Conservation (phyloP, 768 basidiomycete genomes). For the Amanita polypyramis region DNA sequence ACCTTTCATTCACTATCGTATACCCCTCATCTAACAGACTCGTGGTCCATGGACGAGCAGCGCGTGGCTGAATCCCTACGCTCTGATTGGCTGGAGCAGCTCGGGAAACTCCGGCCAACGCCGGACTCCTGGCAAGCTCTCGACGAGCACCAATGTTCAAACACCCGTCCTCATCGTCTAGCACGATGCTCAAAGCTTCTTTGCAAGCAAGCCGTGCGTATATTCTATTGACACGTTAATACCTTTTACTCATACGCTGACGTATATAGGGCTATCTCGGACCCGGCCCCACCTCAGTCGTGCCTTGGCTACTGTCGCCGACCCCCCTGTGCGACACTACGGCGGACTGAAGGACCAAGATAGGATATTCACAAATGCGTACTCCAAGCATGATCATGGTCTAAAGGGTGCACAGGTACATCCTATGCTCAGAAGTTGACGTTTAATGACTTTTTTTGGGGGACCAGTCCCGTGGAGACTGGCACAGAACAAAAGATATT, state of each 20-base stretch:
- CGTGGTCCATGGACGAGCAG: background rate
- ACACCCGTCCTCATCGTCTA: conserved; percentile 24
- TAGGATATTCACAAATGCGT: conserved; percentile 89
- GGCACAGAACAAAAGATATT: conserved; percentile 98
- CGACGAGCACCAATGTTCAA: conserved; percentile 25
- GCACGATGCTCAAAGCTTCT: conserved; percentile 23
- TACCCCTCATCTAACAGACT: background rate
- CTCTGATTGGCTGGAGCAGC: conserved; percentile 4
- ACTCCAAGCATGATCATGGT: conserved; percentile 81
- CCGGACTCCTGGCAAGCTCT: conserved; percentile 16
- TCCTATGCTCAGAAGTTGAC: conserved; percentile 6
- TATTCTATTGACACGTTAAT: background rate
- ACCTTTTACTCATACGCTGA: conserved; percentile 11
- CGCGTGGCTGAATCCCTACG: background rate
- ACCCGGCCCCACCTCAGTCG: conserved; percentile 13
- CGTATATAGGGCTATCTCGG: conserved; percentile 13
- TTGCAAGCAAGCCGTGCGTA: conserved; percentile 19
- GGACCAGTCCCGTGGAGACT: conserved; percentile 90
- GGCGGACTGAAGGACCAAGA: conserved; percentile 94
- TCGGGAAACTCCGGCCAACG: conserved; percentile 21
- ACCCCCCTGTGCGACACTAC: conserved; percentile 83
- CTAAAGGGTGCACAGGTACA: conserved; percentile 86
- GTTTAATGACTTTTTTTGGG: background rate
- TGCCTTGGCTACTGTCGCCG: conserved; percentile 64
- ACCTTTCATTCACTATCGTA: background rate